These are phyloP conservation scores for Atkinsonella hypoxylon DNA, from an alignment of 2,329 filamentous ascomycete species.

Conservation along the genomic window DNA sequence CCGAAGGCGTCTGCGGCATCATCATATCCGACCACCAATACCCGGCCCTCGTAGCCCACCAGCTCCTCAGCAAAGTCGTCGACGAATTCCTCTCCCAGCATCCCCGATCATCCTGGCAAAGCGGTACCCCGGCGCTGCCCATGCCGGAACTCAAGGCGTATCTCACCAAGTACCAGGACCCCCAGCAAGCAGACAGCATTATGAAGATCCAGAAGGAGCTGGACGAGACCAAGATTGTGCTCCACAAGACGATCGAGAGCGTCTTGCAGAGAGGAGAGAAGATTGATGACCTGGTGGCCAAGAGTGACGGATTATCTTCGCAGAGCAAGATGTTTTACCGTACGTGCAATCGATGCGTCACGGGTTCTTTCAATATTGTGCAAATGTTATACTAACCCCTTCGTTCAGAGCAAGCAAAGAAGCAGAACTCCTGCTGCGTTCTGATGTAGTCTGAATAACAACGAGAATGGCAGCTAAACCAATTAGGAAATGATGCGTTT, in stretches of 20 bases:
- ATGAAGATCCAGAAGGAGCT: constrained; percentile 93
- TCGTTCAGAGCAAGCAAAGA: constrained; percentile 54
- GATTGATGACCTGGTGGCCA: constrained; percentile 85
- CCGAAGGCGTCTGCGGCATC: constrained; percentile 62
- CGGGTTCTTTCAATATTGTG: too few relatives aligned
- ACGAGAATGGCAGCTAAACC: not conserved
- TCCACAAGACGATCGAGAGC: constrained; percentile 93
- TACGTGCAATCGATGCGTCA: constrained; percentile 25
- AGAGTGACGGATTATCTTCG: constrained; percentile 80
- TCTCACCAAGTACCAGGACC: constrained; percentile 65
- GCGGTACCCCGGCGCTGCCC: constrained; percentile 38
- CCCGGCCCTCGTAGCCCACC: constrained; percentile 68
- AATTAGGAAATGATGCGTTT: not conserved
- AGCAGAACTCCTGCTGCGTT: constrained; percentile 66
- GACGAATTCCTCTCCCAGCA: constrained; percentile 76
- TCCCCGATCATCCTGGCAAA: constrained; percentile 56
- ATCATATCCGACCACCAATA: constrained; percentile 70
- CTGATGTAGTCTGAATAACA: constrained; percentile 41
- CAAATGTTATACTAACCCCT: too few relatives aligned
- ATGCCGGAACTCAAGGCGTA: constrained; percentile 75
- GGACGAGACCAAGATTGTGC: constrained; percentile 92
- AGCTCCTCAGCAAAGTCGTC: constrained; percentile 72
- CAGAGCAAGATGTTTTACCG: constrained; percentile 99
- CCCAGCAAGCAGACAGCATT: constrained; percentile 79
- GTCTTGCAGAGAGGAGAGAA: constrained; percentile 86